Percentiles rank a stretch among this genome's conserved stretches.
Evolutionary conservation across 2,329 filamentous ascomycete genomes (phyloP).

Genomic region (Daldinia sp.): DNA sequence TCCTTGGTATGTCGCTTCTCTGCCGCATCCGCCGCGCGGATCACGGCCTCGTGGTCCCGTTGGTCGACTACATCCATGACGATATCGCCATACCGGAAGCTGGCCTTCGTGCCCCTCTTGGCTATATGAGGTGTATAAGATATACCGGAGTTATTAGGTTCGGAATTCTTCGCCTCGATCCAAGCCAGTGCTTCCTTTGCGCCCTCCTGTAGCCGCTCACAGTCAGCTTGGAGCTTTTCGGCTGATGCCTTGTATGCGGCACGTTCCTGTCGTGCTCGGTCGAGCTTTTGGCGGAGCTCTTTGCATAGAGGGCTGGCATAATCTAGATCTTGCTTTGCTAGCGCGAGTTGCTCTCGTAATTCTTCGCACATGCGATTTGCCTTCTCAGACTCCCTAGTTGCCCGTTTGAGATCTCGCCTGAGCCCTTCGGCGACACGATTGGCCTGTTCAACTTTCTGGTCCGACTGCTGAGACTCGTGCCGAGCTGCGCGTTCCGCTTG

Average conservation of each 20-base stretch:
- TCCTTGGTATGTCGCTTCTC: conserved; percentile 80
- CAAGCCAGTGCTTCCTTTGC: conserved; percentile 55
- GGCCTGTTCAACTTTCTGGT: conserved; percentile 62
- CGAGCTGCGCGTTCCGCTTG: conserved; percentile 54
- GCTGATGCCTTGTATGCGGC: conserved; percentile 66
- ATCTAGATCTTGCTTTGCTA: conserved; percentile 44
- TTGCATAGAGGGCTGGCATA: conserved; percentile 49
- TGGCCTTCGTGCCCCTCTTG: conserved; percentile 48
- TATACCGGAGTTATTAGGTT: conserved; percentile 36
- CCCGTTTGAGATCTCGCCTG: conserved; percentile 49
- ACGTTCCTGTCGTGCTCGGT: conserved; percentile 75
- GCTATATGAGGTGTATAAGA: conserved; percentile 32
- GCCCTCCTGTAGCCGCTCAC: conserved; percentile 59
- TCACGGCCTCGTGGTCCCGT: conserved; percentile 59
- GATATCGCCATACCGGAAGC: conserved; percentile 58
- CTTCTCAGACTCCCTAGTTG: conserved; percentile 64
- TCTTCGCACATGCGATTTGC: conserved; percentile 63
- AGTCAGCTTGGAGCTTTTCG: conserved; percentile 66
- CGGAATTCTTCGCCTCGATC: conserved; percentile 51
- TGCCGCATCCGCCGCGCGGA: conserved; percentile 69
- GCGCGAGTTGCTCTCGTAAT: conserved; percentile 48
- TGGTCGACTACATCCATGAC: conserved; percentile 63
- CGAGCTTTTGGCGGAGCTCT: conserved; percentile 74
- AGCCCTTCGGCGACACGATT: conserved; percentile 44
- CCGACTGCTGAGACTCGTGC: conserved; percentile 51